phyloP scores from a whole-genome alignment of 495 filamentous ascomycete species.

The Apiosordaria backusii region DNA sequence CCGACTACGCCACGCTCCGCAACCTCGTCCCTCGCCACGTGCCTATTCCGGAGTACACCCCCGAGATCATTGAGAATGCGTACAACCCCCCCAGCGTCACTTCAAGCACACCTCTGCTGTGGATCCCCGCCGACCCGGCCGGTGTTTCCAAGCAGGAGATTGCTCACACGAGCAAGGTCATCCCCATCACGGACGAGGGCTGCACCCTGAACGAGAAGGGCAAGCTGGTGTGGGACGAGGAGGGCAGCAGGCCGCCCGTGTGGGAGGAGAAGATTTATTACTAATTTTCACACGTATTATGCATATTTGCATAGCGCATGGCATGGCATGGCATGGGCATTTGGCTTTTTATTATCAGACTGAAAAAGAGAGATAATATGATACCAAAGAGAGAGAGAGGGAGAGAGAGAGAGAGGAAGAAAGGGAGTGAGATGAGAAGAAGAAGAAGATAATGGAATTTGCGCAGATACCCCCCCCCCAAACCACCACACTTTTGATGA shows the following conservation, averaged over 20 bases:
- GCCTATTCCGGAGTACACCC: conserved; percentile 51
- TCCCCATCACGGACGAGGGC: conserved; percentile 80
- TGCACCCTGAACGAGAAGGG: conserved; percentile 77
- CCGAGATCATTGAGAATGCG: conserved; percentile 61
- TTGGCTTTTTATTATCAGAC: background rate
- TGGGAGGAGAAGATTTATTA: conserved; percentile 68
- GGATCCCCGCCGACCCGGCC: conserved; percentile 75
- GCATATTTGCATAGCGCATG: background rate
- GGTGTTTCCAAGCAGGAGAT: conserved; percentile 79
- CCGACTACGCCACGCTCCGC: conserved; percentile 68
- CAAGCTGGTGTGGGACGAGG: conserved; percentile 70
- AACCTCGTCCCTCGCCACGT: conserved; percentile 62
- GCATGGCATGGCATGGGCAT: background rate
- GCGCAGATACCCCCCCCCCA: background rate
- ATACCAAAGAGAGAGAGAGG: background rate
- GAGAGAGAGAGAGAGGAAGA: background rate
- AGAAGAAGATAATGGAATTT: background rate
- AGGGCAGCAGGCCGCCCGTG: conserved; percentile 70
- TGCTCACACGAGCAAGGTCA: conserved; percentile 62
- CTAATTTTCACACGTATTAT: conserved; percentile 24
- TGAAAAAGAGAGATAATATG: background rate
- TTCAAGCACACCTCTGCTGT: conserved; percentile 64
- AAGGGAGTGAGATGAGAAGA: background rate
- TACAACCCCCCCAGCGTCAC: conserved; percentile 74
- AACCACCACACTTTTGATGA: background rate